Evolutionary conservation across 371 early-diverging fungal genomes (phyloP), one percentile per base, ranked within the genome.

Genomic region (Mortierella sp.): DNA sequence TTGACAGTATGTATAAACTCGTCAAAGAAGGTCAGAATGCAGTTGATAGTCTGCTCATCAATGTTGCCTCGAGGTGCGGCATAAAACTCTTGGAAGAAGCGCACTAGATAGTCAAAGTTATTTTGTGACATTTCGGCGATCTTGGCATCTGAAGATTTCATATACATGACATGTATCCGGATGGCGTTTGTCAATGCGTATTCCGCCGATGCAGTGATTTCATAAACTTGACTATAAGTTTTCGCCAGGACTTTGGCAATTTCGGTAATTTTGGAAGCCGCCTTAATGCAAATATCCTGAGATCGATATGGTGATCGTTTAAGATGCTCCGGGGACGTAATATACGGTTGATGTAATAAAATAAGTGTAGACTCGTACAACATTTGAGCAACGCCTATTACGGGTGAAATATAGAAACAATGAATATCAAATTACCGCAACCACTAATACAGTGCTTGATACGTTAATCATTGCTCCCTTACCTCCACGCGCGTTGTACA

Each of bases 291-390:
- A 21, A 76, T 76, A 58, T 81, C 82, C 61, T 72, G 76, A 9
- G 82, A 81, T n/a, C 76, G 76, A 45, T 81, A 76, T 1, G 82
- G 76, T 0, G 82, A 76, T 19, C 76, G 72, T 50, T 72, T 81
- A 22, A 66, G 63, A 22, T 72, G 69, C n/a, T 81, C 82, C 4
- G 74, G 63, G 0, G 72, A 65, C 0, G 76, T 69, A 11, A 81
- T 58, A 43, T 76, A 81, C 3, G 82, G 82, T 28, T 81, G 76
- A 60, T 81, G 82, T 9, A 81, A 45, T 8, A 81, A 57, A 43
- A 81, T 81, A 57, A 81, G 57, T 4, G 76, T 60, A 0, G 76
- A 76, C 55, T 81, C 76, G 61, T 81, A 81, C 16, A 81, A 38
- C 82, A 81, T 81, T 69, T 81, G 82, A 9, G 58, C 69, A 43